These are phyloP conservation scores for Fusarium sp. DNA, from an alignment of 2,329 filamentous ascomycete genomes.

Conservation along the genomic window DNA sequence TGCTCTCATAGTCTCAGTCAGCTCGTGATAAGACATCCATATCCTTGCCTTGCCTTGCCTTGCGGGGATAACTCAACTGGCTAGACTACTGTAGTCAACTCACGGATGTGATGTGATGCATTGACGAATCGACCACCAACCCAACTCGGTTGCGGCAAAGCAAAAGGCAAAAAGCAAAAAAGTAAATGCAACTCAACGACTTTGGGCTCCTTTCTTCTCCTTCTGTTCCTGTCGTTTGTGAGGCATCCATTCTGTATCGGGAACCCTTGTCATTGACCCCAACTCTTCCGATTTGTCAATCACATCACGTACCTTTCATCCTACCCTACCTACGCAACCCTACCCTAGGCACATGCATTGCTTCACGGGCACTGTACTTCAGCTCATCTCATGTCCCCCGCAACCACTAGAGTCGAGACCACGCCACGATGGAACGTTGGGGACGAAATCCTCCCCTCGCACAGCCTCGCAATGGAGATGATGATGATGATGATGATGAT, in stretches of 20 bases:
- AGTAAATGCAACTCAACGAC: not conserved
- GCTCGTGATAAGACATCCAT: constrained; percentile 14
- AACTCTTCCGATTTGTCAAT: constrained; percentile 33
- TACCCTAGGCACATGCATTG: not conserved
- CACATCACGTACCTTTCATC: constrained; percentile 5
- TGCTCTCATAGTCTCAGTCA: not conserved
- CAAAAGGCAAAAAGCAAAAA: not conserved
- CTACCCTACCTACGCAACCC: constrained; percentile 2
- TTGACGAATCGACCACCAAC: constrained; percentile 14
- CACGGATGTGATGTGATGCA: constrained; percentile 18
- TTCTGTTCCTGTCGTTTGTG: constrained; percentile 27
- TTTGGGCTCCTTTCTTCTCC: constrained; percentile 14
- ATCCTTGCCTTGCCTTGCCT: too few relatives aligned
- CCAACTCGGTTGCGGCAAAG: not conserved
- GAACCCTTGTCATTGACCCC: constrained; percentile 13
- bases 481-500: not conserved
- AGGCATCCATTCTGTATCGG: constrained; percentile 28
- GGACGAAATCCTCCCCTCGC: not conserved
- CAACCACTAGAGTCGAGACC: constrained; percentile 21
- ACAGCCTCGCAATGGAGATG: not conserved
- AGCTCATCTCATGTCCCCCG: constrained; percentile 6
- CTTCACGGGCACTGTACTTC: constrained; percentile 3
- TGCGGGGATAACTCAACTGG: too few relatives aligned
- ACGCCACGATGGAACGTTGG: constrained; percentile 24
- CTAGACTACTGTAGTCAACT: too few relatives aligned